Percentiles rank a stretch among this genome's conserved stretches.
phyloP scores from a whole-genome alignment of 192 early-diverging fungal genomes.

The Gigaspora rosea region DNA sequence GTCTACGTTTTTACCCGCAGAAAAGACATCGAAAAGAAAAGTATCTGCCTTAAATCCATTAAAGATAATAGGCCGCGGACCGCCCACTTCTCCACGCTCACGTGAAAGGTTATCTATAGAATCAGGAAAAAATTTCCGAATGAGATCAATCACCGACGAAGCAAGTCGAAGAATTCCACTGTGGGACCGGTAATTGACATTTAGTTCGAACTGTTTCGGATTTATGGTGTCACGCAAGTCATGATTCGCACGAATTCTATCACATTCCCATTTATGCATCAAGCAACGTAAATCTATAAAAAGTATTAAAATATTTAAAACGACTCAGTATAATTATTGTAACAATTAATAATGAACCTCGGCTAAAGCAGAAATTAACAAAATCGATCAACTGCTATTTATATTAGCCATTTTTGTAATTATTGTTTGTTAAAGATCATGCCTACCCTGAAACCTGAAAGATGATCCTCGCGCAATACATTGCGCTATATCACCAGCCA shows the following conservation, averaged over 20 bases:
- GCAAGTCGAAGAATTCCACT: neutral
- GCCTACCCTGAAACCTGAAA: conserved; percentile 28
- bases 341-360: no score
- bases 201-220: conserved; percentile 21
- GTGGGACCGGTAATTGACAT: conserved; percentile 15
- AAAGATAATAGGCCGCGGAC: neutral
- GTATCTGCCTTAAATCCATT: neutral
- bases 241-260: neutral
- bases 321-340: no score
- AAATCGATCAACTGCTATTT: no score
- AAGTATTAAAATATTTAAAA: no score
- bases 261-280: conserved; percentile 22
- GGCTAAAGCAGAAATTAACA: no score
- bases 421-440: neutral
- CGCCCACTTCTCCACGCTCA: conserved; percentile 14
- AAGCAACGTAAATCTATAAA: neutral
- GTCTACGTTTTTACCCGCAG: neutral
- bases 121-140: conserved; percentile 18
- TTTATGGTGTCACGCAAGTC: neutral
- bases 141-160: conserved; percentile 10
- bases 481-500: conserved; percentile 28
- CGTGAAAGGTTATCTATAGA: neutral
- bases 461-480: conserved; percentile 27
- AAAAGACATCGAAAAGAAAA: neutral
- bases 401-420: neutral